phyloP scores from a whole-genome alignment of 2,329 filamentous ascomycete species.

The Aspergillus alliaceus region DNA sequence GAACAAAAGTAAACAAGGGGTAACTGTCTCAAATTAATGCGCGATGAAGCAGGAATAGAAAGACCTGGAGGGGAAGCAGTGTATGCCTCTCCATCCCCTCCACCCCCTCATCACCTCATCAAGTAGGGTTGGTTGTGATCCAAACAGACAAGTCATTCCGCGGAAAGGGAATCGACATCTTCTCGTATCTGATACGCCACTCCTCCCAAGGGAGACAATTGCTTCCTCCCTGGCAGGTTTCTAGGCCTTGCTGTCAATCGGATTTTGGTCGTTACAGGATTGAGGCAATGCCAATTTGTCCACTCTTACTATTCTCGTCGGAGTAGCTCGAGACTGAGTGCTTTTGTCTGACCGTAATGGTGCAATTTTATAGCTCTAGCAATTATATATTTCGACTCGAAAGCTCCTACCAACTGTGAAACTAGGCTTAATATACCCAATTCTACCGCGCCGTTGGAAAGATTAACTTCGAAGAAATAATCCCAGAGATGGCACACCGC shows the following conservation, averaged over 20 bases:
- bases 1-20: neutral
- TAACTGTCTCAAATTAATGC: neutral
- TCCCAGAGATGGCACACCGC: constrained; percentile 33
- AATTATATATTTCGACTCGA: neutral
- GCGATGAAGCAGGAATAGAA: too few relatives aligned
- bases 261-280: neutral
- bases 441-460: too few relatives aligned
- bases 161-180: too few relatives aligned
- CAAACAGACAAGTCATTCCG: constrained; percentile 22
- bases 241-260: neutral
- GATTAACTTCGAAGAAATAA: too few relatives aligned
- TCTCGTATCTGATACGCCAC: neutral
- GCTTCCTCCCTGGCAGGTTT: neutral
- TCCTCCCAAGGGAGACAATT: neutral
- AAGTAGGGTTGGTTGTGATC: neutral
- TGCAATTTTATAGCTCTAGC: neutral
- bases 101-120: neutral
- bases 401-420: neutral
- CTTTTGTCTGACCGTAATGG: neutral
- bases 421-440: neutral
- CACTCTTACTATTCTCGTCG: too few relatives aligned
- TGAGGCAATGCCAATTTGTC: neutral
- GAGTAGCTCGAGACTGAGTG: too few relatives aligned
- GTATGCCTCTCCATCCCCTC: too few relatives aligned
- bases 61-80: too few relatives aligned